Base-by-base conservation (phyloP, 352 stramenopile species). In the Phytophthora quininea region DNA sequence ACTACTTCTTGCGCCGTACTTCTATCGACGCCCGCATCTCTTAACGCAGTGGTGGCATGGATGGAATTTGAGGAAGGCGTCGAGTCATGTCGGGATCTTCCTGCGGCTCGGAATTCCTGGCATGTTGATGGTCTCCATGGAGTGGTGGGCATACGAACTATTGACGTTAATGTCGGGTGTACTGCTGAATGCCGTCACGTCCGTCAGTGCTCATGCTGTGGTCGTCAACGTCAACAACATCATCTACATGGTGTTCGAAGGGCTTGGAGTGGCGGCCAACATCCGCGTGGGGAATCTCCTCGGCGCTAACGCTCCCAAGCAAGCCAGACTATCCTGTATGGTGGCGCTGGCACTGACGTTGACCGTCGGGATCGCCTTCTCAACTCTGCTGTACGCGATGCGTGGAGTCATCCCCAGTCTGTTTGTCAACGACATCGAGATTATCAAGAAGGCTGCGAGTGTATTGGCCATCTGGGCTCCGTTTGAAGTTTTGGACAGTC, bases 71-170 rank as follows among this genome's bases (percentile, higher is more conserved):
- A 73, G 62, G 19, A 71, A 76, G 19, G 82, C 84, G 1, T 30
- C 71, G 32, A 24, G 61, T 30, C 74, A 88, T 62, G 71, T 89
- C 2, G 32, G 52, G 0, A 56, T 87, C 1, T 94, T 91, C 60
- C 67, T 92, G 0, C 58, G 61, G 7, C 64, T 94, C 6, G 87
- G 87, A 3, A 50, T 91, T 1, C 82, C 85, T 7, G 76, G 76
- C 1, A 77, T 87, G 56, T 55, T 88, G 11, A 88, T 92, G 75
- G 60, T 93, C 43, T 69, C 73, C n/a, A 86, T 95, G 67, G 76
- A 90, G 52, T 95, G 87, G 87, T 84, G 71, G 73, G 82, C 86
- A 29, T 95, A 89, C 54, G 86, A 92, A 73, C 64, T 86, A 10
- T 51, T 95, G 9, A 82, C 77, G 3, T 62, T 93, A 9, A 74